phyloP scores from a whole-genome alignment of 78 protist genomes.

The Trichosphaerium sp. region DNA sequence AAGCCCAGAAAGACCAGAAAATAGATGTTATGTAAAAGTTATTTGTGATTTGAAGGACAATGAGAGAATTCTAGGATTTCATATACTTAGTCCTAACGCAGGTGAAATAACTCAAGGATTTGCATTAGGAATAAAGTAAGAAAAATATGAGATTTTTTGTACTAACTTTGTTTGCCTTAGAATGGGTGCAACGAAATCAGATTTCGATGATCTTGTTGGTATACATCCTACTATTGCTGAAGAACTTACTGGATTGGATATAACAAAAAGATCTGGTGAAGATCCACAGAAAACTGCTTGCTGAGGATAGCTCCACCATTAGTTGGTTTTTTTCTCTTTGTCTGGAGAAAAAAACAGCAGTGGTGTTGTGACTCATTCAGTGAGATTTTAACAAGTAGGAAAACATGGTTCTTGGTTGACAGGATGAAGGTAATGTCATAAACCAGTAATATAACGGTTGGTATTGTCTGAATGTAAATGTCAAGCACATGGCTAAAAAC shows the following conservation, averaged over 20 bases:
- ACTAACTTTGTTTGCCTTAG: not conserved
- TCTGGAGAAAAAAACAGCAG: no score
- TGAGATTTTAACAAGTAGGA: no score
- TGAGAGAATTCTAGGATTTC: conserved; percentile 73
- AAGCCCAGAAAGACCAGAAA: conserved; percentile 45
- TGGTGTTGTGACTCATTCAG: no score
- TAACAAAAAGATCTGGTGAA: conserved; percentile 55
- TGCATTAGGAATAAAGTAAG: conserved; percentile 33
- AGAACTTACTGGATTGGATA: conserved; percentile 45
- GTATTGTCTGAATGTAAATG: no score
- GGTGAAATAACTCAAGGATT: conserved; percentile 86
- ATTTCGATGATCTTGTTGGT: conserved; percentile 80
- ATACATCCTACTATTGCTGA: conserved; percentile 90
- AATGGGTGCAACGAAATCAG: conserved; percentile 56
- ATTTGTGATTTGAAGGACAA: conserved; percentile 14
- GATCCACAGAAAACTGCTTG: conserved; percentile 52
- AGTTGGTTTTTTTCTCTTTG: no score
- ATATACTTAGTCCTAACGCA: conserved; percentile 80
- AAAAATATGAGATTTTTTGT: not conserved
- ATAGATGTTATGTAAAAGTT: conserved; percentile 54
- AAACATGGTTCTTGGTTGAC: no score
- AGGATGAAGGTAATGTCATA: no score
- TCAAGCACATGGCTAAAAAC: no score
- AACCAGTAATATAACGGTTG: no score
- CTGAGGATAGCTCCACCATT: conserved; percentile 59